These are phyloP conservation scores for Quercus ilex DNA, from an alignment of 306 rosid genomes.

Conservation along the genomic window DNA sequence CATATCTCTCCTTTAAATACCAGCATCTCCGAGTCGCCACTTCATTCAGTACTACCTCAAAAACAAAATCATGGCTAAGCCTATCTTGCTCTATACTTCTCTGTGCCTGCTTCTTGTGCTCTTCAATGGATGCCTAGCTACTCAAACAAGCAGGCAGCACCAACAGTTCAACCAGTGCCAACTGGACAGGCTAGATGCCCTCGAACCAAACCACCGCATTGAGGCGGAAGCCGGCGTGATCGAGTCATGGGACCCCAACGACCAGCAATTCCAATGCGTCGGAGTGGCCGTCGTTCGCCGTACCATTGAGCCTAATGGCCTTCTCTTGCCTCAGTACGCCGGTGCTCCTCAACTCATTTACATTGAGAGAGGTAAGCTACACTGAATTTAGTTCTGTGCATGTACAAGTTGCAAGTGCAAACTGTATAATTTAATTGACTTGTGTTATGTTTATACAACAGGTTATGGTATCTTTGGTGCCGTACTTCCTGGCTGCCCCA, in stretches of 20 bases:
- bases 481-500: conserved; percentile 44
- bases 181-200: conserved; percentile 7
- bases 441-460: not conserved
- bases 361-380: conserved; percentile 23
- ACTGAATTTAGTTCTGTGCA: not conserved
- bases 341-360: conserved; percentile 37
- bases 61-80: not conserved
- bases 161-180: conserved; percentile 27
- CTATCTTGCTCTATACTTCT: not conserved
- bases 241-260: conserved; percentile 47
- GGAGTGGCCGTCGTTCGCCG: conserved; percentile 29
- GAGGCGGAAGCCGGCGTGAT: conserved; percentile 37
- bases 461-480: conserved; percentile 39
- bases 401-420: not conserved
- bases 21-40: not conserved
- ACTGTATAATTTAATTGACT: not conserved
- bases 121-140: conserved; percentile 1
- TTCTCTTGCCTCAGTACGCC: conserved; percentile 43
- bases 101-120: not conserved
- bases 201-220: conserved; percentile 23
- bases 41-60: not conserved
- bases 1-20: not conserved
- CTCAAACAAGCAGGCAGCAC: not conserved
- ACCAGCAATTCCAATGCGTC: conserved; percentile 32
- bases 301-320: conserved; percentile 41